Conservation (phyloP, 257 asterid genomes). For the Solanum tacnaense region DNA sequence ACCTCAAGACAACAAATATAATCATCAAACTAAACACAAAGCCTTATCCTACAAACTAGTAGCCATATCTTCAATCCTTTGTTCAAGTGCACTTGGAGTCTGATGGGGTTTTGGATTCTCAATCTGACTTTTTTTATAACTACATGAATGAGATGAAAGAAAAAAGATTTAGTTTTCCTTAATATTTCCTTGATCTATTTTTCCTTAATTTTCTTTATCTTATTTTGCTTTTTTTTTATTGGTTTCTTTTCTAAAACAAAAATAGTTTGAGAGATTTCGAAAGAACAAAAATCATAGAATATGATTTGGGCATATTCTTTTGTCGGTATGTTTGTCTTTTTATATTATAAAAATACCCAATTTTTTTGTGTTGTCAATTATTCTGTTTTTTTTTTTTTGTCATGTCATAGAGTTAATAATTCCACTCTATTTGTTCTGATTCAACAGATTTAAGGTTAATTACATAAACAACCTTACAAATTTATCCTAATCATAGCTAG, state of each 20-base stretch:
- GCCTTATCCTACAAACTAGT: conserved; percentile 5
- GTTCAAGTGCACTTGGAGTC: conserved; percentile 9
- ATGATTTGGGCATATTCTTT: neutral
- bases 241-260: neutral
- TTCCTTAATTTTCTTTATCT: neutral
- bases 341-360: neutral
- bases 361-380: neutral
- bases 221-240: neutral
- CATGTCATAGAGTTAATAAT: neutral
- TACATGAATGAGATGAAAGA: neutral
- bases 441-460: neutral
- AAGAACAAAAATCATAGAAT: neutral
- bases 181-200: neutral
- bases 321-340: neutral
- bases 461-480: neutral
- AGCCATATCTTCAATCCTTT: conserved; percentile 6
- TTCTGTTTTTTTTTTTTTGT: neutral
- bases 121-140: neutral
- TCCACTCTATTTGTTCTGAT: neutral
- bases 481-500: neutral
- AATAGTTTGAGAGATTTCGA: neutral
- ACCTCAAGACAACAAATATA: neutral
- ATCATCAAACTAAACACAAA: neutral
- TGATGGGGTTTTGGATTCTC: neutral
- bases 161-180: neutral